Percentiles rank a stretch among this genome's conserved stretches.
phyloP scores from a whole-genome alignment of 495 filamentous ascomycete genomes.

The Penicillium cataractarum region DNA sequence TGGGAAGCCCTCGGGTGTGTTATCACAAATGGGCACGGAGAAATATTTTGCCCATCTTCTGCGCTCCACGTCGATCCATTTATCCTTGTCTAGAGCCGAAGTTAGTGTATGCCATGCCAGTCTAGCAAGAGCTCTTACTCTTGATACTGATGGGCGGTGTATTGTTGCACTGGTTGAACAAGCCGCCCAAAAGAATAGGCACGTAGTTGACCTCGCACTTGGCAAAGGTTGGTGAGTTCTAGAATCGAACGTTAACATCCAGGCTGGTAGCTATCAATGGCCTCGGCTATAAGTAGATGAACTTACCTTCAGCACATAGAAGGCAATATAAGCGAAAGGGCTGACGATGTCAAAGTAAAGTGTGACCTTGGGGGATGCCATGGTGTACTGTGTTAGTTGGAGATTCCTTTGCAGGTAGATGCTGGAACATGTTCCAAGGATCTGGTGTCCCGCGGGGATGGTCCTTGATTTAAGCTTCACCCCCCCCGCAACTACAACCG shows the following conservation, averaged over 20 bases:
- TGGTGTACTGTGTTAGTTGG: conserved; percentile 19
- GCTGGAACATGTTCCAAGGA: neutral
- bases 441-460: neutral
- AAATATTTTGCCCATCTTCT: conserved; percentile 63
- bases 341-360: conserved; percentile 71
- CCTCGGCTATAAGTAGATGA: neutral
- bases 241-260: neutral
- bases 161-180: conserved; percentile 69
- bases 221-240: conserved; percentile 66
- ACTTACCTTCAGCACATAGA: conserved; percentile 62
- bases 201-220: conserved; percentile 63
- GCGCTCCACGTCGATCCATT: conserved; percentile 64
- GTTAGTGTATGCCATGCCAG: neutral
- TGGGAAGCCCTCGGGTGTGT: conserved; percentile 62
- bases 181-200: conserved; percentile 69
- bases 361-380: conserved; percentile 61
- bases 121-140: conserved; percentile 46
- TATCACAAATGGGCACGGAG: conserved; percentile 57
- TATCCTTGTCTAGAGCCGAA: conserved; percentile 61
- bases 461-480: neutral
- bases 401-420: neutral
- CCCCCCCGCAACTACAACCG: neutral
- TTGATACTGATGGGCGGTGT: conserved; percentile 67
- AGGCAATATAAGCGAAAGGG: conserved; percentile 73
- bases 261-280: neutral